phyloP scores from a whole-genome alignment of 495 filamentous ascomycete genomes.

The Hypomontagnella submonticulosa region DNA sequence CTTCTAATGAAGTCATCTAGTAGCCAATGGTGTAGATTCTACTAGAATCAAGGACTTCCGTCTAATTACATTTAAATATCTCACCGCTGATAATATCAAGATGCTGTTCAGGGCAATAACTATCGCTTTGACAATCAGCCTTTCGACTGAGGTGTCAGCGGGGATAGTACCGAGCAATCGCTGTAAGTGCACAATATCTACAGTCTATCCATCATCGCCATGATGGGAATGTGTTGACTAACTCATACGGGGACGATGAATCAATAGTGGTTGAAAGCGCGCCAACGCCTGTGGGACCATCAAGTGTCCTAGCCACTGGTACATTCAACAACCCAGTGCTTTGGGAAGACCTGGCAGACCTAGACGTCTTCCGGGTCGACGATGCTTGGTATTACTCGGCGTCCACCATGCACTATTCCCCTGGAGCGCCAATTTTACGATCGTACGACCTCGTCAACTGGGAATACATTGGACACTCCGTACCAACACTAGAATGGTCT shows the following conservation, averaged over 20 bases:
- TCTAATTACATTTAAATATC: background rate
- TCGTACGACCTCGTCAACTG: conserved; percentile 68
- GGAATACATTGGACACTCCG: conserved; percentile 63
- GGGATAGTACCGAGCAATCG: background rate
- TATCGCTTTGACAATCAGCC: background rate
- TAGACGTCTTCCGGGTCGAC: conserved; percentile 45
- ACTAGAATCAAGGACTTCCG: background rate
- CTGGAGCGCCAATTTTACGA: conserved; percentile 65
- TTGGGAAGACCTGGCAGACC: conserved; percentile 58
- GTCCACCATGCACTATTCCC: conserved; percentile 67
- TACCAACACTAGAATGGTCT: conserved; percentile 61
- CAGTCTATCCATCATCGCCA: too few relatives aligned
- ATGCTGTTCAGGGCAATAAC: conserved; percentile 1
- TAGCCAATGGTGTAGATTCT: background rate
- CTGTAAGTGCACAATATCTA: background rate
- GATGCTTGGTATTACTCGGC: conserved; percentile 61
- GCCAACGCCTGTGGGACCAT: too few relatives aligned
- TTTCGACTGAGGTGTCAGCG: background rate
- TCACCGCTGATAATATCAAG: background rate
- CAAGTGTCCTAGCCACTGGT: conserved; percentile 2
- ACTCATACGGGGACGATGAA: too few relatives aligned
- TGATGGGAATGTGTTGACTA: too few relatives aligned
- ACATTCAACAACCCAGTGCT: conserved; percentile 58
- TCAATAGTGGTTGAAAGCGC: too few relatives aligned
- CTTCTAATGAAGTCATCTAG: background rate